Conservation (phyloP, 768 basidiomycete genomes). For the Collybia sp. region DNA sequence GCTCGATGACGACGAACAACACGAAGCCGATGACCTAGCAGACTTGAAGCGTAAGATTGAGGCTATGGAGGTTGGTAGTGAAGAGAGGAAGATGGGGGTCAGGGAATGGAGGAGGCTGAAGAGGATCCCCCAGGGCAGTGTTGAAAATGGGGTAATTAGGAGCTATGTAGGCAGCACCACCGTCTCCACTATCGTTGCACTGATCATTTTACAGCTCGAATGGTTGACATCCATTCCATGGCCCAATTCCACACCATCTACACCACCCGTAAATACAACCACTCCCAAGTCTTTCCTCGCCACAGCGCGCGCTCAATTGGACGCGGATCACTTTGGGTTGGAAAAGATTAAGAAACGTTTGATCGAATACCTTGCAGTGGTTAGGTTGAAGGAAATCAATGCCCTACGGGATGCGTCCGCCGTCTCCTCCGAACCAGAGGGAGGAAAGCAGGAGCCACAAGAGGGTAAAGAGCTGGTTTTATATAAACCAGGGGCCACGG, state of each 20-base stretch:
- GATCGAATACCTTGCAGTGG: slow-evolving; percentile 89
- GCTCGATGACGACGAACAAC: slow-evolving; percentile 72
- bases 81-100: slow-evolving; percentile 78
- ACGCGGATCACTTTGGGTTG: slow-evolving; percentile 88
- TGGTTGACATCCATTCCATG: slow-evolving; percentile 88
- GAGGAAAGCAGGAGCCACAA: too few relatives aligned
- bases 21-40: slow-evolving; percentile 76
- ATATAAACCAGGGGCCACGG: neutral
- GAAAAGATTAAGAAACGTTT: slow-evolving; percentile 90
- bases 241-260: slow-evolving; percentile 43
- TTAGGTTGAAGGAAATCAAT: slow-evolving; percentile 53
- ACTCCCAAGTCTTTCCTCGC: slow-evolving; percentile 56
- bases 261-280: slow-evolving; percentile 9
- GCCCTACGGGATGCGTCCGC: slow-evolving; percentile 29
- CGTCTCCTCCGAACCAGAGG: slow-evolving; percentile 1
- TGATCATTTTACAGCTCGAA: slow-evolving; percentile 48
- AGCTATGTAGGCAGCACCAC: slow-evolving; percentile 55
- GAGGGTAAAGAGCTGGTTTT: too few relatives aligned
- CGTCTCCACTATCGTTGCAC: slow-evolving; percentile 9
- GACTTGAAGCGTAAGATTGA: slow-evolving; percentile 73
- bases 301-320: slow-evolving; percentile 74
- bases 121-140: slow-evolving; percentile 85
- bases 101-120: slow-evolving; percentile 82
- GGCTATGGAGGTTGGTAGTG: slow-evolving; percentile 64
- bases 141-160: slow-evolving; percentile 86